Evolutionary conservation across 2,329 filamentous ascomycete species (phyloP).

Genomic region (Talaromyces sp.): DNA sequence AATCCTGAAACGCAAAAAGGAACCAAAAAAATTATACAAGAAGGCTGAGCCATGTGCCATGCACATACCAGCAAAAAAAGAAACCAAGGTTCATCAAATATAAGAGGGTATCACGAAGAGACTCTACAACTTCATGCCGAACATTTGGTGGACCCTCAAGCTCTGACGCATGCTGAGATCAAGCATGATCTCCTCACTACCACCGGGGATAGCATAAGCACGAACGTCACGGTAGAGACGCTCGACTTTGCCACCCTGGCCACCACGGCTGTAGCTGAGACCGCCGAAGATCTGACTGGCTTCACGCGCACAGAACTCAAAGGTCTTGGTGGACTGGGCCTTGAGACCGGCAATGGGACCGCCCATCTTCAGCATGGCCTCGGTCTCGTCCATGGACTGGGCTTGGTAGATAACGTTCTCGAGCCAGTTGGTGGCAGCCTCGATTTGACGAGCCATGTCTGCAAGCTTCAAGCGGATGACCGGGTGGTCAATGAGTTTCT

Average conservation of each 20-base stretch:
- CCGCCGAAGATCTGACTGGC: constrained; percentile 97
- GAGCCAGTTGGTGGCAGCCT: constrained; percentile 94
- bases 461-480: constrained; percentile 97
- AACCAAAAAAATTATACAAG: neutral
- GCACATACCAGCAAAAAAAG: neutral
- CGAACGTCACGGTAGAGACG: constrained; percentile 89
- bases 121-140: constrained; percentile 88
- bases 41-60: neutral
- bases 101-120: constrained; percentile 11
- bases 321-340: constrained; percentile 87
- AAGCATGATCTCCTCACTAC: constrained; percentile 97
- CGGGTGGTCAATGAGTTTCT: constrained; percentile 92
- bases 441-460: constrained; percentile 96
- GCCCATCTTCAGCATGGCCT: constrained; percentile 93
- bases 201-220: constrained; percentile 93
- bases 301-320: constrained; percentile 96
- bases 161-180: constrained; percentile 92
- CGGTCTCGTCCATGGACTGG: constrained; percentile 84
- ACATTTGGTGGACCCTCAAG: constrained; percentile 77
- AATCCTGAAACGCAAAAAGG: neutral
- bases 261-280: constrained; percentile 83
- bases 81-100: neutral
- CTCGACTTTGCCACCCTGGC: constrained; percentile 94
- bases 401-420: constrained; percentile 94
- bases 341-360: constrained; percentile 92